Evolutionary conservation across 2,329 filamentous ascomycete genomes (phyloP).

Genomic region (Penicillium sp.): DNA sequence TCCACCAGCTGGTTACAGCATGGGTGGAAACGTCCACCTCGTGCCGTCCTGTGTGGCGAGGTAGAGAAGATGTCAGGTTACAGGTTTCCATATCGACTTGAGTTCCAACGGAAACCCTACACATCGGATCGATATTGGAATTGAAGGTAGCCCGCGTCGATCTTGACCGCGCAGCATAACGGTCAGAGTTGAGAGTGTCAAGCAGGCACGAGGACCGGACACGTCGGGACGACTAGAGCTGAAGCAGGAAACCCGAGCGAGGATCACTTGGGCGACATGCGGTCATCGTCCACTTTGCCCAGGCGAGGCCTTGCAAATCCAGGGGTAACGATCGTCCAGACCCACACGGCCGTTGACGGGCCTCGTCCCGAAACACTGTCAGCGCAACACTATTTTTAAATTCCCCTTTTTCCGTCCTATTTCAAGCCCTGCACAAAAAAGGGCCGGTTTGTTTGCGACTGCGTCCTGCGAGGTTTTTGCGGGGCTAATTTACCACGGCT

Average conservation of each 20-base stretch:
- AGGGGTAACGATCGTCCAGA: slow-evolving; percentile 15
- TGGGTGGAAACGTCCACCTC: slow-evolving; percentile 12
- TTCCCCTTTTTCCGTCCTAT: slow-evolving; percentile 2
- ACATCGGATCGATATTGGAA: not conserved
- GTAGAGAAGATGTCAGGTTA: slow-evolving; percentile 16
- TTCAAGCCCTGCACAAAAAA: not conserved
- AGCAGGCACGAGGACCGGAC: slow-evolving; percentile 5
- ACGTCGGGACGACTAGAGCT: not conserved
- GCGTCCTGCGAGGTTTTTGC: not conserved
- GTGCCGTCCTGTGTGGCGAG: slow-evolving; percentile 13
- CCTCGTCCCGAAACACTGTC: slow-evolving; percentile 7
- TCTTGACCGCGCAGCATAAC: not conserved
- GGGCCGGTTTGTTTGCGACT: not conserved
- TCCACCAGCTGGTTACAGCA: slow-evolving; percentile 13
- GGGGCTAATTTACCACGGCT: slow-evolving; percentile 1
- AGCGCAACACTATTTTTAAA: slow-evolving; percentile 4
- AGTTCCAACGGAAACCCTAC: not conserved
- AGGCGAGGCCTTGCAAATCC: not conserved
- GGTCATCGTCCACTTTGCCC: slow-evolving; percentile 1
- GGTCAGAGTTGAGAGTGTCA: not conserved
- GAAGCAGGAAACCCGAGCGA: slow-evolving; percentile 8
- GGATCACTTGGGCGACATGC: slow-evolving; percentile 10
- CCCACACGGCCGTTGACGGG: slow-evolving; percentile 16
- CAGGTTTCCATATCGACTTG: slow-evolving; percentile 13
- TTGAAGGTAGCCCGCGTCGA: not conserved